phyloP scores from a whole-genome alignment of 495 filamentous ascomycete species.

The Glonium stellatum region DNA sequence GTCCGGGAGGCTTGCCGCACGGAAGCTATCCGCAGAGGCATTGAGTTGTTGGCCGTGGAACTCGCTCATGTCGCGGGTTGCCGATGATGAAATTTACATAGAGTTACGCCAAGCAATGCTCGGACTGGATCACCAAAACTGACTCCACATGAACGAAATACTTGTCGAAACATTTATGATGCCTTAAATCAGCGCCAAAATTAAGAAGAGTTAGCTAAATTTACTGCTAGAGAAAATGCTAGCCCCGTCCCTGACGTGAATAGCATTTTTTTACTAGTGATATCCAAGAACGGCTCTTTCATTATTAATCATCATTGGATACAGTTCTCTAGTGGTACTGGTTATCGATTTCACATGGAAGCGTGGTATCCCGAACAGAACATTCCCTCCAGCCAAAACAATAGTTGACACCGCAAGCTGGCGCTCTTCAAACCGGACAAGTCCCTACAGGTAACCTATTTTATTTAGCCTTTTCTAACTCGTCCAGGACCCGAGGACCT shows the following conservation, averaged over 20 bases:
- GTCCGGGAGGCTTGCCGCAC: slow-evolving; percentile 15
- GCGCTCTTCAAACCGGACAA: background rate
- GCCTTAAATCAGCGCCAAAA: background rate
- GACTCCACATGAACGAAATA: background rate
- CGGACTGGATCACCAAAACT: background rate
- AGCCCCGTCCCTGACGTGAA: background rate
- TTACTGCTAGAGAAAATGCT: background rate
- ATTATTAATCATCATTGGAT: slow-evolving; percentile 3
- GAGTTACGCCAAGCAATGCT: background rate
- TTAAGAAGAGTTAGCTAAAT: background rate
- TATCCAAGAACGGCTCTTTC: background rate
- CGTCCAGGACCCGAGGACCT: slow-evolving; percentile 30
- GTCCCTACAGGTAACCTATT: slow-evolving; percentile 1
- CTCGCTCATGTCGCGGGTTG: background rate
- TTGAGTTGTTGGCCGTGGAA: slow-evolving; percentile 9
- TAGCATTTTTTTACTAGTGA: background rate
- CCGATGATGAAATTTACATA: background rate
- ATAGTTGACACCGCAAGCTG: background rate
- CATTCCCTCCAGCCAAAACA: background rate
- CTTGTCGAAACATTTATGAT: background rate
- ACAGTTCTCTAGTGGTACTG: slow-evolving; percentile 4
- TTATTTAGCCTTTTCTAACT: slow-evolving; percentile 13
- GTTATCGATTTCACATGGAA: slow-evolving; percentile 3
- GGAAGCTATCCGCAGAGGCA: slow-evolving; percentile 28
- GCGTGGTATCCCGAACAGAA: background rate